Evolutionary conservation across 306 rosid genomes (phyloP).

Genomic region (Cucurbita moschata): DNA sequence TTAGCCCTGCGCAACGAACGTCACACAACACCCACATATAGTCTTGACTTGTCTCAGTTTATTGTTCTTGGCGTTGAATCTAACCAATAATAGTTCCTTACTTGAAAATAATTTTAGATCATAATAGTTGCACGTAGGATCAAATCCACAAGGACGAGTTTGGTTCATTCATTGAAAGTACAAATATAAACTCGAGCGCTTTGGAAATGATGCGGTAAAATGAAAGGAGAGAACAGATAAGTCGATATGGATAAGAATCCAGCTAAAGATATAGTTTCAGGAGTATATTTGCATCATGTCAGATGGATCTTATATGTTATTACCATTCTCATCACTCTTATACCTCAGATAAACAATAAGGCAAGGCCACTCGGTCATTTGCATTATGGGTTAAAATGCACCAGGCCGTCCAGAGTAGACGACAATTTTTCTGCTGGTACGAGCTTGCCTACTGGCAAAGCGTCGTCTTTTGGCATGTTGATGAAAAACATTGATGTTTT

Average conservation of each 20-base stretch:
- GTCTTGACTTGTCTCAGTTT: background rate
- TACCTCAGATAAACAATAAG: constrained; percentile 30
- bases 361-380: constrained; percentile 20
- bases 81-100: background rate
- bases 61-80: background rate
- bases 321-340: background rate
- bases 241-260: background rate
- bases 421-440: constrained; percentile 5
- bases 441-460: constrained; percentile 22
- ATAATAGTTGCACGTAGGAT: background rate
- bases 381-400: constrained; percentile 13
- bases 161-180: background rate
- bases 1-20: background rate
- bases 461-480: constrained; percentile 38
- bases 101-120: background rate
- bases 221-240: background rate
- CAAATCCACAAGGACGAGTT: background rate
- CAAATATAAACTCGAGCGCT: background rate
- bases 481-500: constrained; percentile 61
- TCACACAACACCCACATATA: background rate
- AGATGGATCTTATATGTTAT: constrained; percentile 8
- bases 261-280: background rate
- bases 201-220: background rate
- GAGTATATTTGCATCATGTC: background rate
- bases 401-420: constrained; percentile 19